Percentiles rank a stretch among this genome's conserved stretches.
Conservation (phyloP, 352 stramenopile genomes). For the Phytophthora litchii region DNA sequence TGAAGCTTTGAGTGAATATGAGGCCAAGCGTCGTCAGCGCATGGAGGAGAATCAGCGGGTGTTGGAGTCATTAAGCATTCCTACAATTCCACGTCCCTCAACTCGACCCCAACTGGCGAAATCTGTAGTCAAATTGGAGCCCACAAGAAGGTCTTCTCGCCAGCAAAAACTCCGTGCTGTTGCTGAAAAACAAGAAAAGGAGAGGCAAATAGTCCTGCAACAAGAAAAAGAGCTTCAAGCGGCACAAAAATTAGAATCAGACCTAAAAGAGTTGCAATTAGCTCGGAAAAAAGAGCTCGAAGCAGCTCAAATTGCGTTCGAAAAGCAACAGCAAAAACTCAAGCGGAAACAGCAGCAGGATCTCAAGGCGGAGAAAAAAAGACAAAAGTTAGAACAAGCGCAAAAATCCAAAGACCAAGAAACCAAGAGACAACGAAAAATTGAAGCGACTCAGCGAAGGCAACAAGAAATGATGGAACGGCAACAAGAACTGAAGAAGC, state of each 20-base stretch:
- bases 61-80: slow-evolving; percentile 20
- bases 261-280: neutral
- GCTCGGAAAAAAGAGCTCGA: neutral
- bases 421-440: neutral
- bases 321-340: slow-evolving; percentile 11
- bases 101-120: slow-evolving; percentile 7
- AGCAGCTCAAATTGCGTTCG: neutral
- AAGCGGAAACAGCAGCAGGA: slow-evolving; percentile 10
- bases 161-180: slow-evolving; percentile 10
- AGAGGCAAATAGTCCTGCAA: neutral
- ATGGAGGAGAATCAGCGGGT: slow-evolving; percentile 29
- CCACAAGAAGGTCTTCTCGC: slow-evolving; percentile 46
- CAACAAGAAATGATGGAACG: neutral
- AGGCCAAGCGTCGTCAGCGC: slow-evolving; percentile 25
- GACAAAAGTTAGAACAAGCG: neutral
- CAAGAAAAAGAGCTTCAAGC: slow-evolving; percentile 1
- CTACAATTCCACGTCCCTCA: slow-evolving; percentile 3
- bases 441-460: slow-evolving; percentile 1
- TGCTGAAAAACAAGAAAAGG: slow-evolving; percentile 5
- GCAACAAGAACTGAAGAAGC: slow-evolving; percentile 7
- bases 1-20: slow-evolving; percentile 12
- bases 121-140: slow-evolving; percentile 10
- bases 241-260: neutral
- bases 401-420: slow-evolving; percentile 1
- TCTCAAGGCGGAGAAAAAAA: slow-evolving; percentile 3